Base-by-base conservation (phyloP, 495 filamentous ascomycete species). In the Immersiella caudata region DNA sequence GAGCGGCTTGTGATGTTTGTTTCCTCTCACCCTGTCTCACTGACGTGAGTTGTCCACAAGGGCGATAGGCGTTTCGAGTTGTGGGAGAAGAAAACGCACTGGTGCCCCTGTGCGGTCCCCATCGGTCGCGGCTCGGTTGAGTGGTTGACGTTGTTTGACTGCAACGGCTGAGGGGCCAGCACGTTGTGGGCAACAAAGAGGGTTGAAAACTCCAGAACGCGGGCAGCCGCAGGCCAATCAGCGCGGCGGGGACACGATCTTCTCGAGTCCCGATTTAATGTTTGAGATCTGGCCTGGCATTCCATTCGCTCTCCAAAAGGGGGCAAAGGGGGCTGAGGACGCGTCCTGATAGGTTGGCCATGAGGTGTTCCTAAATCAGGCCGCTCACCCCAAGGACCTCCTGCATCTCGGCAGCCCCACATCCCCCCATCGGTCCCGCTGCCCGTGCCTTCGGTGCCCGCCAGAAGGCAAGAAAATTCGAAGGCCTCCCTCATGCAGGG, bases 321-420 rank as follows among this genome's bases (percentile, higher is more conserved):
- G 35, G 20, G 29, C 12, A 36, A 66, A n/a, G 51, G 24, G 35
- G 29, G 56, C 20, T 52, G 56, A 58, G 26, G 67, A 52, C 69
- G 71, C 69, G 71, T 69, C 46, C 61, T 73, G 68, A 73, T 73
- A 69, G 71, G 71, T 14, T 49, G 11, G 54, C 51, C 46, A 57
- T 27, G 29, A n/a, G 60, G 61, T 46, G 40, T 46, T 46, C 40
- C 60, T 55, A 69, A 67, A 71, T 74, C 69, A 69, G 72, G 61
- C 67, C 66, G 67, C 60, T 68, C 35, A 60, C 36, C 71, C 64
- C 54, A 29, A 62, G 65, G 58, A 54, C 58, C 65, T 62, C 58
- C 50, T 56, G 58, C 65, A 50, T 65, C 63, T 65, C 56, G 63
- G 52, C 52, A 20, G 27, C 21, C 51, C 63, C 63, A 22, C 26